Evolutionary conservation across 345 rosid genomes (phyloP).

Genomic region (Durio zibethinus): DNA sequence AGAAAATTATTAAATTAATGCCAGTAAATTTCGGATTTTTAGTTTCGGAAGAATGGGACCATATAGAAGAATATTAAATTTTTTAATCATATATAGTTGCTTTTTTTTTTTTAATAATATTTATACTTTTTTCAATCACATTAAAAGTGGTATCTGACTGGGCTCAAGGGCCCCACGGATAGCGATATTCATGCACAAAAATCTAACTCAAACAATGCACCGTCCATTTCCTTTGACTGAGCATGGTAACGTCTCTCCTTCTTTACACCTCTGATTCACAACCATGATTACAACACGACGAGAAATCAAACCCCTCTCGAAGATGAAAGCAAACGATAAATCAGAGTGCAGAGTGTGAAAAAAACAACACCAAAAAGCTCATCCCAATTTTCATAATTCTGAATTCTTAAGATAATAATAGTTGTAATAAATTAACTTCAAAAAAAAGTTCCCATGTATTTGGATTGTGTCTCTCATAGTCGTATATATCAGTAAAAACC

Average conservation of each 20-base stretch:
- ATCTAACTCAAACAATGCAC: not conserved
- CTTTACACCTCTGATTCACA: constrained; percentile 18
- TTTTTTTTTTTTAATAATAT: no score
- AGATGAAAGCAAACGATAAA: constrained; percentile 31
- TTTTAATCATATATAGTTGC: no score
- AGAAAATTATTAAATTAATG: no score
- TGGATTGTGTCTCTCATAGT: not conserved
- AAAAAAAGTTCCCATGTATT: not conserved
- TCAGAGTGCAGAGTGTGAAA: constrained; percentile 22
- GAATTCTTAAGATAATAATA: not conserved
- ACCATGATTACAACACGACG: constrained; percentile 51
- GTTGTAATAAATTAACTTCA: not conserved
- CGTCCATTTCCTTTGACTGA: constrained; percentile 9
- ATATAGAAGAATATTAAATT: no score
- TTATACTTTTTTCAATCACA: not conserved
- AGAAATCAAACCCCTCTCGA: constrained; percentile 25
- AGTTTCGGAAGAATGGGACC: not conserved
- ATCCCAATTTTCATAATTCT: not conserved
- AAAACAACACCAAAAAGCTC: not conserved
- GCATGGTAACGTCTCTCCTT: not conserved
- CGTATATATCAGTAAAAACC: not conserved
- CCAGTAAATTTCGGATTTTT: not conserved
- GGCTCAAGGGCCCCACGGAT: not conserved
- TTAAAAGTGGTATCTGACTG: not conserved
- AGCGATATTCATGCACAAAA: constrained; percentile 10